Evolutionary conservation across 257 asterid genomes (phyloP).

Genomic region (Buddleja alternifolia): DNA sequence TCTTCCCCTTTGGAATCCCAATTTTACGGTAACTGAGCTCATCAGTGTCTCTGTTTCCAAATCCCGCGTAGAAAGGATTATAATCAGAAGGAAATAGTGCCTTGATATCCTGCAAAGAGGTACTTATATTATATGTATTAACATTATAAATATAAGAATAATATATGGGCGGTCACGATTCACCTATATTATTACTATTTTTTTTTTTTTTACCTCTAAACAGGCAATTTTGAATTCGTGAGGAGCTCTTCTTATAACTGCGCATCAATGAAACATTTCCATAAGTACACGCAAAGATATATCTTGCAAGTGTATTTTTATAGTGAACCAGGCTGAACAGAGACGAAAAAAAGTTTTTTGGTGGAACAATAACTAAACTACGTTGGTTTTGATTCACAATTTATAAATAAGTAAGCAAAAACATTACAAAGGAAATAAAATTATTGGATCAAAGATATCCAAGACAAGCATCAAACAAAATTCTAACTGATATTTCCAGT

Average conservation of each 20-base stretch:
- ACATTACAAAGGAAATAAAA: too few relatives aligned
- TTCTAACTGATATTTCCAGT: neutral
- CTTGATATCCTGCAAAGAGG: slow-evolving; percentile 79
- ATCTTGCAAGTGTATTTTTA: neutral
- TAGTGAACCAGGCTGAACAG: neutral
- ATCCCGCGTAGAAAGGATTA: slow-evolving; percentile 99
- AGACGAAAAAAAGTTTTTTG: neutral
- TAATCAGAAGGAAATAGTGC: slow-evolving; percentile 93
- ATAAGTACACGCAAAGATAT: slow-evolving; percentile 12
- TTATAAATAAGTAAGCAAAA: too few relatives aligned
- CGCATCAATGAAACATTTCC: slow-evolving; percentile 30
- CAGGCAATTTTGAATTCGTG: slow-evolving; percentile 99
- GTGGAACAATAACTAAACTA: too few relatives aligned
- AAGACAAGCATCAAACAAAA: neutral
- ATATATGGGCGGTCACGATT: neutral
- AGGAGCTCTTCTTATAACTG: slow-evolving; percentile 98
- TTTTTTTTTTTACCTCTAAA: slow-evolving; percentile 72
- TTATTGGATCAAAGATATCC: neutral
- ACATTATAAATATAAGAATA: neutral
- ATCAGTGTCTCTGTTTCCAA: slow-evolving; percentile 96
- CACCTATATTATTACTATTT: neutral
- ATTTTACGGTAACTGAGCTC: slow-evolving; percentile 98
- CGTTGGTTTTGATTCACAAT: too few relatives aligned
- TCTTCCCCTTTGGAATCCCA: slow-evolving; percentile 98
- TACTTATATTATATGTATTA: slow-evolving; percentile 12